Evolutionary conservation across 208 protist genomes (phyloP), one percentile per base, ranked within the genome.

Genomic region (Acanthamoeba lenticulata): DNA sequence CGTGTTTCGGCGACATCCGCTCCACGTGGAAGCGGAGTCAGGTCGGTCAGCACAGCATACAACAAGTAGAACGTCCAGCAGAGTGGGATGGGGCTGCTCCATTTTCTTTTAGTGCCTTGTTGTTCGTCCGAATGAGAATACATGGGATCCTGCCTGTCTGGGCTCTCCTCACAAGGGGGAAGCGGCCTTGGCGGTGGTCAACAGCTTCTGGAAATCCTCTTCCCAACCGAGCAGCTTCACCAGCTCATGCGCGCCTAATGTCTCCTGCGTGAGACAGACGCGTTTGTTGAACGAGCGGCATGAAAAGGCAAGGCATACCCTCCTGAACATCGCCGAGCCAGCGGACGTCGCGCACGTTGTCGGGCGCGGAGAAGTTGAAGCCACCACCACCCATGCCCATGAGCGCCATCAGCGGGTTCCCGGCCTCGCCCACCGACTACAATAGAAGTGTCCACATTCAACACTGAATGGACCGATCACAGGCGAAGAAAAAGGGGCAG

Each of bases 311-410:
- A 0, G 29, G 38, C 29, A 83, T 32, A 86, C 77, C 77, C 45
- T 86, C 27, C 44, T 86, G 77, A 11, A 47, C 38, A 21, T 86
- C 77, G n/a, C 77, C 77, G 13, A 60, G 44, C 38, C 38, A 86
- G 40, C 38, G 45, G 36, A 86, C 77, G 27, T 86, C 77, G n/a
- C 77, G 38, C 19, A 86, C 44, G 77, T 86, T 86, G 40, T 17
- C 36, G 44, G 38, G 44, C 36, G 45, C 27, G 27, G 7, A 19
- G 27, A 86, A 86, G 15, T 38, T 45, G 77, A 86, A 86, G 29
- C 67, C 67, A 1, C 77, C 77, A 40, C 77, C 77, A 5, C 40
- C 86, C 40, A 15, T 90, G 44, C 81, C 44, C 32, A 52, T 21
- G 36, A 92, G 40, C 5, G 74, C 24, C 52, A 72, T 52, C 86